Base-by-base conservation (phyloP, 805 yeast species). In the Lachancea mirantina region DNA sequence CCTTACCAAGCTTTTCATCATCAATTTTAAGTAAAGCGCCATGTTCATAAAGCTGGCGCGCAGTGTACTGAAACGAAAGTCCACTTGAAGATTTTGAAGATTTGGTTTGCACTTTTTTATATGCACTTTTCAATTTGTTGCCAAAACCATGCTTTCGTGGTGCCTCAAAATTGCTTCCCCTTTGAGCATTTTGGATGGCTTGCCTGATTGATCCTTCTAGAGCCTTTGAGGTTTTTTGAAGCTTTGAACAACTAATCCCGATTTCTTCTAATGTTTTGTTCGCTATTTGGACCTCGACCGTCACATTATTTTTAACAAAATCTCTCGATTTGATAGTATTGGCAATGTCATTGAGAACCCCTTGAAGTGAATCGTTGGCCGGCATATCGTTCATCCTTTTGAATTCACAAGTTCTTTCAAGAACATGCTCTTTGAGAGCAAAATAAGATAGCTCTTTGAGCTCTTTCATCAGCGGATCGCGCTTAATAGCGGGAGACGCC, bases 311-410 rank as follows among this genome's bases (percentile, higher is more conserved):
- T 26, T 78, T 61, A 14, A 72, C 68, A 40, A 70, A 69, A 33
- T 67, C 65, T 38, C 75, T 75, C 35, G 74, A 69, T 40, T 57
- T 60, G 42, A 92, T 84, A 42, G 89, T 96, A 34, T 69, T 60
- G 0, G 96, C 94, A 40, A 92, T 78, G 41, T 83, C 84, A 49
- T 87, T 85, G 38, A 92, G 59, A 9, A 92, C 51, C 14, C 72
- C 76, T 52, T 92, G 97, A 55, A 77, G 84, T 13, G 80, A 75
- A 50, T 84, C 74, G 19, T 68, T 62, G 38, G 94, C 68, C 3
- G 79, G 65, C 6, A 88, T 67, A 23, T 67, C 57, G 2, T 84
- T 87, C 50, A 72, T 57, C 1, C 67, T 53, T 49, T 89, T 96
- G 31, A 92, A 61, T 46, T 84, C 84, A 32, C 87, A 62, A 3